Conservation (phyloP, 1,284 basidiomycete genomes). For the Apiotrichum siamense region DNA sequence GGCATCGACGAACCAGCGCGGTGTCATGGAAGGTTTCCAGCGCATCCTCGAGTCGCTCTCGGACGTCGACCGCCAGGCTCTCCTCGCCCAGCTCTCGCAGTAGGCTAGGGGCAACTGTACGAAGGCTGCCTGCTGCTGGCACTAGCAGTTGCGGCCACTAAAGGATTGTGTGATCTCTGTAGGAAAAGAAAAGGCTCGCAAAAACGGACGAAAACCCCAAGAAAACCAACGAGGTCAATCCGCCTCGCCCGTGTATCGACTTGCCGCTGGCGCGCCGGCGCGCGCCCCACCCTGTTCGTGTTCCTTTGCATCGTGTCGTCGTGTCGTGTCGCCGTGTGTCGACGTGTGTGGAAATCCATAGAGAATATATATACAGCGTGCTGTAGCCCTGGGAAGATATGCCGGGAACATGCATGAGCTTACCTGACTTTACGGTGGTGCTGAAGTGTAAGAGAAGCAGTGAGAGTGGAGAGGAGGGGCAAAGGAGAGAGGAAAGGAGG, state of each 20-base stretch:
- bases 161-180: not conserved
- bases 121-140: too few relatives aligned
- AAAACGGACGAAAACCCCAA: too few relatives aligned
- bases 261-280: too few relatives aligned
- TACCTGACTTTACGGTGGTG: not conserved
- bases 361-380: conserved; percentile 5
- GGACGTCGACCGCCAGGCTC: conserved; percentile 61
- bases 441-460: not conserved
- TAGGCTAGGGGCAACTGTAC: too few relatives aligned
- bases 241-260: too few relatives aligned
- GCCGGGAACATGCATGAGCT: conserved; percentile 2
- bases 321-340: not conserved
- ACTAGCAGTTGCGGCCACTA: not conserved
- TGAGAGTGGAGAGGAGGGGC: too few relatives aligned
- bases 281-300: too few relatives aligned
- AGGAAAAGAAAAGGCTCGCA: not conserved
- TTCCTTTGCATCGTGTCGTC: not conserved
- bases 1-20: conserved; percentile 40
- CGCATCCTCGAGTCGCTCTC: conserved; percentile 56
- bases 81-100: conserved; percentile 50
- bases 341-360: conserved; percentile 3
- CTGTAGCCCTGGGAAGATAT: not conserved
- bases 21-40: conserved; percentile 42
- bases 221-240: too few relatives aligned
- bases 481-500: too few relatives aligned